These are phyloP conservation scores for Bondarzewia mesenterica DNA, from an alignment of 1,284 basidiomycete species.

Conservation along the genomic window DNA sequence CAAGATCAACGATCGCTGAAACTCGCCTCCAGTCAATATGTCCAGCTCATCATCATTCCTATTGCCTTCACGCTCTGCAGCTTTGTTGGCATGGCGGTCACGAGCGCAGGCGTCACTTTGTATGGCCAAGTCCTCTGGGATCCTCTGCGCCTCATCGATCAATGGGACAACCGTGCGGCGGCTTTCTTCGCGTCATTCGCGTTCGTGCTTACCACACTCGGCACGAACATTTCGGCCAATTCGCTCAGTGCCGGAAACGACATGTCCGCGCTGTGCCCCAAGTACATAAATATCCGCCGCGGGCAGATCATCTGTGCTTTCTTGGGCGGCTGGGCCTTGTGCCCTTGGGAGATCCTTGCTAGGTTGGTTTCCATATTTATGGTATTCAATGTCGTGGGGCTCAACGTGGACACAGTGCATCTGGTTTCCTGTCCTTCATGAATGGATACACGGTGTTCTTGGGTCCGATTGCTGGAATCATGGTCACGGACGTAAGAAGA, in stretches of 20 bases:
- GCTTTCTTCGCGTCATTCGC: constrained; percentile 70
- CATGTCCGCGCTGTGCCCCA: constrained; percentile 58
- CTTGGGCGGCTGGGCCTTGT: constrained; percentile 57
- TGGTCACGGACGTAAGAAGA: constrained; percentile 61
- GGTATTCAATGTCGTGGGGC: not conserved
- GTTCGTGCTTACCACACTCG: constrained; percentile 62
- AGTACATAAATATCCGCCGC: constrained; percentile 68
- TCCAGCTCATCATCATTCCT: constrained; percentile 67
- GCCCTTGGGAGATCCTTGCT: constrained; percentile 48
- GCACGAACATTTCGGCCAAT: constrained; percentile 72
- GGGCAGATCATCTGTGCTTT: constrained; percentile 70
- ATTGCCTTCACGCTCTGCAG: constrained; percentile 52
- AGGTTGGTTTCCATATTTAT: constrained; percentile 20
- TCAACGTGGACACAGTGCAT: constrained; percentile 25
- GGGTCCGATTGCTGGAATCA: constrained; percentile 67
- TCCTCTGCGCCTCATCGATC: constrained; percentile 47
- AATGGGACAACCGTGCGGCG: constrained; percentile 70
- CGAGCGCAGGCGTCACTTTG: constrained; percentile 53
- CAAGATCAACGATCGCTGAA: not conserved
- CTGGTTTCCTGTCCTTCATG: constrained; percentile 49
- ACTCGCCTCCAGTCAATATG: constrained; percentile 50
- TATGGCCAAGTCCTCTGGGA: constrained; percentile 52
- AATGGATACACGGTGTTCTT: constrained; percentile 67
- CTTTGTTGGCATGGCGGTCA: constrained; percentile 59
- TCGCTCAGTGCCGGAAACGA: constrained; percentile 74